Evolutionary conservation across 345 rosid genomes (phyloP), one percentile per base, ranked within the genome.

Genomic region (Citrus trifoliata): DNA sequence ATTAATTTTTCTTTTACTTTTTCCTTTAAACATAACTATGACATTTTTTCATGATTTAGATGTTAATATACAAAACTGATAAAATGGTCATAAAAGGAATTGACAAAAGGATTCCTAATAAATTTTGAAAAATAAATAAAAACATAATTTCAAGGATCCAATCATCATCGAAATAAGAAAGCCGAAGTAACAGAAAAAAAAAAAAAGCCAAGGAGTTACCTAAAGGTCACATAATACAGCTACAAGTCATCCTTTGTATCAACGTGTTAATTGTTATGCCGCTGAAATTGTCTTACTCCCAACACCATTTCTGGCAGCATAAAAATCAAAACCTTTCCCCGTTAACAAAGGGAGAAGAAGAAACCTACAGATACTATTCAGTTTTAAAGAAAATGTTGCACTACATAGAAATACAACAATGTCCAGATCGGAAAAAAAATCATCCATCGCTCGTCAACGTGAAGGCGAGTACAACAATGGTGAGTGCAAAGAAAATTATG

Each of bases 361-460:
- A 70, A 30, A 25, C 61, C 40, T 28, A 46, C 32, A 3, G 14
- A 48, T 48, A 9, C 27, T 25, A 25, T 14, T 59, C 25, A 21
- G 10, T 40, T n/a, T 40, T 38, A 27, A 74, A 38, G 58, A 40
- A 61, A 62, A 46, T 33, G 38, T 32, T 65, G 59, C 48, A 38
- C 58, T 27, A 46, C 25, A 35, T 68, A 64, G 4, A 71, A 71
- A 5, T 69, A 65, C 33, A 5, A 40, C 46, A 18, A 48, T 25
- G 19, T 60, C 75, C 68, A 51, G 68, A 70, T 27, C 1, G 21
- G 7, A 10, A 21, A 19, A 56, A 64, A 19, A 2, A 9, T 88
- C 86, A 94, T 42, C 98, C 98, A 8, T 91, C 98, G 14, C 93
- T 90, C 8, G 99, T 95, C 89, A 80, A 90, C 7, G 89, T 89